Conservation (phyloP, 768 basidiomycete species). For the Hericium coralloides region DNA sequence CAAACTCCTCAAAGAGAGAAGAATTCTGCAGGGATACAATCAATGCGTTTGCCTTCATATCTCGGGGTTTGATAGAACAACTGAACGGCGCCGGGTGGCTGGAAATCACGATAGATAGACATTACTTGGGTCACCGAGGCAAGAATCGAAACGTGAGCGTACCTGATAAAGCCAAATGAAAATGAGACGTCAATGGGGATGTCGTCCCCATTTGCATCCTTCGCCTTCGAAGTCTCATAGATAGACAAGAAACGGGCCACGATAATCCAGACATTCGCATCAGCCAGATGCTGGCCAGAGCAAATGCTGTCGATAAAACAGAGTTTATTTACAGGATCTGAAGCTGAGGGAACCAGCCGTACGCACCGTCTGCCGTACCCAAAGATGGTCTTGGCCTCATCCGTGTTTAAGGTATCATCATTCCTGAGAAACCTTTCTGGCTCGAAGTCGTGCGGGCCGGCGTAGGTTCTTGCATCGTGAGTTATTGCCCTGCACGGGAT, state of each 20-base stretch:
- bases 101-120: neutral
- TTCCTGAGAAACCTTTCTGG: conserved; percentile 5
- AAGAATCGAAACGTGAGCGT: neutral
- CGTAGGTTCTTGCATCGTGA: conserved; percentile 4
- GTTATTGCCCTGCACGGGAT: conserved; percentile 3
- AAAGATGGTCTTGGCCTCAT: neutral
- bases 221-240: neutral
- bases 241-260: neutral
- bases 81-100: neutral
- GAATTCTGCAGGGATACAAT: neutral
- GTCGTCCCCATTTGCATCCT: neutral
- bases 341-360: too few species aligned
- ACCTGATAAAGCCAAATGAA: neutral
- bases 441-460: conserved; percentile 4
- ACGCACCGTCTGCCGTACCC: neutral
- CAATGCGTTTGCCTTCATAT: neutral
- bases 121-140: neutral
- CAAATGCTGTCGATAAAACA: neutral
- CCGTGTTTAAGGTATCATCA: neutral
- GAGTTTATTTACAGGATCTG: too few species aligned
- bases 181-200: neutral
- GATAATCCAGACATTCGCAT: neutral
- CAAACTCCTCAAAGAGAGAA: too few species aligned
- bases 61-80: neutral
- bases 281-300: neutral